phyloP scores from a whole-genome alignment of 306 rosid species.

The Macrotyloma uniflorum region DNA sequence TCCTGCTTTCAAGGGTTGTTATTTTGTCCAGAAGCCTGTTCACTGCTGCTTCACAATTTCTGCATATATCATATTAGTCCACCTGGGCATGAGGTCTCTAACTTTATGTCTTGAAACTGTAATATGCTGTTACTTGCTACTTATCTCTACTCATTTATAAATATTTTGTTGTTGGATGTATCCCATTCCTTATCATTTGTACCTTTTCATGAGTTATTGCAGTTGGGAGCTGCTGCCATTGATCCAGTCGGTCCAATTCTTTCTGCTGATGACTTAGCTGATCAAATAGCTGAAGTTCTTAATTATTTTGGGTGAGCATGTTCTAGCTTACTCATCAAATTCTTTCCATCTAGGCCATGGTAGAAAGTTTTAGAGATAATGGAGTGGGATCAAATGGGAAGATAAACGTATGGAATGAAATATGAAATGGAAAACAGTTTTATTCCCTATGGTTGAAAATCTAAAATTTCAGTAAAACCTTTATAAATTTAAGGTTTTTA shows the following conservation, averaged over 20 bases:
- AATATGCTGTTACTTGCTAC: conserved; percentile 12
- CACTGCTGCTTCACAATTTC: conserved; percentile 86
- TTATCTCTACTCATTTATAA: neutral
- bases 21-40: conserved; percentile 85
- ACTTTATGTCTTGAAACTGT: conserved; percentile 39
- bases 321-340: conserved; percentile 20
- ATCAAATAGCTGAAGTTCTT: conserved; percentile 87
- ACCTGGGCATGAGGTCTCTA: conserved; percentile 92
- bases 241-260: conserved; percentile 58
- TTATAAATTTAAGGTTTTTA: neutral
- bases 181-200: conserved; percentile 45
- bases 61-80: conserved; percentile 96
- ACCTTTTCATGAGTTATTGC: conserved; percentile 61
- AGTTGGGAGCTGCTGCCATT: conserved; percentile 85
- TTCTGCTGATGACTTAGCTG: conserved; percentile 82
- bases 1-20: conserved; percentile 92
- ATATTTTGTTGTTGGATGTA: conserved; percentile 26
- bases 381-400: neutral
- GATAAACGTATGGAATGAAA: neutral
- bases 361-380: conserved; percentile 14
- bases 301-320: conserved; percentile 73
- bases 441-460: neutral
- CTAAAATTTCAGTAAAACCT: neutral
- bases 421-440: neutral
- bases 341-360: conserved; percentile 17